A percentile compares a stretch with the other conserved stretches of the same genome.
phyloP scores from a whole-genome alignment of 805 yeast genomes.

The Komagataella ulmi region DNA sequence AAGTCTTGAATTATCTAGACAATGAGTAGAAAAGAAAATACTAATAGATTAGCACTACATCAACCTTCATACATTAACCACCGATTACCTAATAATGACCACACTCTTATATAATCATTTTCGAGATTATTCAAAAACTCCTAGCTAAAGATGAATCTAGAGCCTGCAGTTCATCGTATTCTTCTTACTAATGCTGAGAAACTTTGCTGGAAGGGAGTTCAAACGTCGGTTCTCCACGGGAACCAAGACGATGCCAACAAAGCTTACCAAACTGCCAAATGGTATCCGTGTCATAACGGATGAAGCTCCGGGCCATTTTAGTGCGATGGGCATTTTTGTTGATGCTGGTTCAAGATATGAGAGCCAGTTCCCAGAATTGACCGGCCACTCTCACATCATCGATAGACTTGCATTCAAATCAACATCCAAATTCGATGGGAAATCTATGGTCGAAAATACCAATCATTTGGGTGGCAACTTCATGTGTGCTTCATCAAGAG shows the following conservation, averaged over 20 bases:
- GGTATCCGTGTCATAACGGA: conserved; percentile 80
- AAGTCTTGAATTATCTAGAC: not conserved
- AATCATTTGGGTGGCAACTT: conserved; percentile 86
- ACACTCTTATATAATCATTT: not conserved
- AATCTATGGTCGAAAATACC: conserved; percentile 60
- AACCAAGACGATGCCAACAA: conserved; percentile 7
- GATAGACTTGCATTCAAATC: conserved; percentile 82
- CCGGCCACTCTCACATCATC: conserved; percentile 72
- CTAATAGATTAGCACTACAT: not conserved
- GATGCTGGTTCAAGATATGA: conserved; percentile 90
- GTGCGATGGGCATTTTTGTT: conserved; percentile 80
- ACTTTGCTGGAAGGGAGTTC: not conserved
- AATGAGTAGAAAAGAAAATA: not conserved
- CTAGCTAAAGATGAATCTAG: not conserved
- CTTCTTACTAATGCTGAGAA: not conserved
- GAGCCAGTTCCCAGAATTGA: conserved; percentile 24
- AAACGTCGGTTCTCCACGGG: not conserved
- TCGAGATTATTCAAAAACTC: not conserved
- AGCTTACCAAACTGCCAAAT: conserved; percentile 35
- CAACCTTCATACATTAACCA: not conserved
- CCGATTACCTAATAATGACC: not conserved
- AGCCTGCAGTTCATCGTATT: not conserved
- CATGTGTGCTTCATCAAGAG: conserved; percentile 87
- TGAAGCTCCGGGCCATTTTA: conserved; percentile 78
- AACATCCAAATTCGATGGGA: conserved; percentile 42